Percentiles rank a stretch among this genome's conserved stretches.
phyloP scores from a whole-genome alignment of 495 filamentous ascomycete species.

The Rostrohypoxylon terebratum region DNA sequence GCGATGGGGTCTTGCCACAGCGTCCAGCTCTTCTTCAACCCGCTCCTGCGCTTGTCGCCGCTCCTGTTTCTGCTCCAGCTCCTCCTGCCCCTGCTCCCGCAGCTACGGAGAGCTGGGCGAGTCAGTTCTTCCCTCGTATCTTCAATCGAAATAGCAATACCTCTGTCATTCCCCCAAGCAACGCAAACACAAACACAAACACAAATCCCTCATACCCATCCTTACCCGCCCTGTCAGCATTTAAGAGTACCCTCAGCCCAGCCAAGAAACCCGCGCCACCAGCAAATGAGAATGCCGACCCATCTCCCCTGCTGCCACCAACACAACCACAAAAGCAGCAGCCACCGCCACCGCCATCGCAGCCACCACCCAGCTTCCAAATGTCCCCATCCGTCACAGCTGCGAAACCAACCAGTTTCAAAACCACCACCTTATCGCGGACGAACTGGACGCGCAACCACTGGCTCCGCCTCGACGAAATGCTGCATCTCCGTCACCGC shows the following conservation, averaged over 20 bases:
- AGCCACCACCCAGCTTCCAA: slow-evolving; percentile 1
- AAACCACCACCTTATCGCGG: slow-evolving; percentile 45
- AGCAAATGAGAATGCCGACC: not conserved
- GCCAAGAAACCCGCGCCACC: not conserved
- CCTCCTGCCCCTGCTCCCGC: not conserved
- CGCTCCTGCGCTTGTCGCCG: not conserved
- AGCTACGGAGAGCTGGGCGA: not conserved
- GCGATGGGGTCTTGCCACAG: slow-evolving; percentile 16
- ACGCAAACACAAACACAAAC: not conserved
- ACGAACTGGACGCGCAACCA: slow-evolving; percentile 56
- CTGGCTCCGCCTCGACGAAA: slow-evolving; percentile 56
- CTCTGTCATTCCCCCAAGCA: not conserved
- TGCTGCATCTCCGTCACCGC: slow-evolving; percentile 47
- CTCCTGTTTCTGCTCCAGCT: slow-evolving; percentile 3
- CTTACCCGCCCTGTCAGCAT: not conserved
- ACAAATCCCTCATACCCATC: slow-evolving; percentile 1
- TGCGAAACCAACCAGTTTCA: not conserved
- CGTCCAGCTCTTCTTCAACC: slow-evolving; percentile 27
- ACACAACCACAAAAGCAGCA: not conserved
- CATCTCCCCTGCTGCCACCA: not conserved
- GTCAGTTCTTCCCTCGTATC: slow-evolving; percentile 8
- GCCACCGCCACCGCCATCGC: not conserved
- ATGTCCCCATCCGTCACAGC: not conserved
- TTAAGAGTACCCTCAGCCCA: not conserved
- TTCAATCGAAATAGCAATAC: not conserved